Evolutionary conservation across 495 filamentous ascomycete species (phyloP), one percentile per base, ranked within the genome.

Genomic region (Aspergillus bridgeri): DNA sequence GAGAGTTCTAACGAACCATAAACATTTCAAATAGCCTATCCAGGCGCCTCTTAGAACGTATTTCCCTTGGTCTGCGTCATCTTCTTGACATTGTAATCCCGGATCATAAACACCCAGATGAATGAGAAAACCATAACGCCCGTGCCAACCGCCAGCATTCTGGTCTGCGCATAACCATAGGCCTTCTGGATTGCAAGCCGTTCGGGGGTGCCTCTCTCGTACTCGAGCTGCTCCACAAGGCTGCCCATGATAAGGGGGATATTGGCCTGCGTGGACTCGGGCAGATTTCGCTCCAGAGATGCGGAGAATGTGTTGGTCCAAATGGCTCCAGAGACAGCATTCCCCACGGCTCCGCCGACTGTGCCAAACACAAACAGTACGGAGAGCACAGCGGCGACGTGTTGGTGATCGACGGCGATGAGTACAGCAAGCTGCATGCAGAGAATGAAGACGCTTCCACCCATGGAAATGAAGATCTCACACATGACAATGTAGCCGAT

Each of bases 401-500:
- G 74, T 45, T 89, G 75, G 59, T 90, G 89, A 5, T 79, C 70
- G 0, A 81, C 78, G 3, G 82, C 82, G 0, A 87, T 85, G 77
- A 91, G 85, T 60, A 84, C 77, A 4, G 87, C 85, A 25, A 90
- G 81, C 61, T 90, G 83, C 61, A 83, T 81, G 57, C 71, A 74
- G 61, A 90, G 83, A 51, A 89, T 70, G 17, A 86, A 68, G 5
- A 77, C 78, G 18, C 79, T 75, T 2, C 85, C 86, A 13, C 75
- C 73, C 45, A 91, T 72, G 29, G 87, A 81, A 61, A 90, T 85
- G 71, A 89, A 83, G 65, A 91, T 84, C 69, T 92, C 82, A 61
- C 81, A 86, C 82, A 89, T 86, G 63, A 89, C 74, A 23, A 91
- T 75, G 63, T 86, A 89, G 11, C 85, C 87, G 42, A 90, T 70